Evolutionary conservation across 169 alveolate genomes (phyloP).

Genomic region (Neospora caninum): DNA sequence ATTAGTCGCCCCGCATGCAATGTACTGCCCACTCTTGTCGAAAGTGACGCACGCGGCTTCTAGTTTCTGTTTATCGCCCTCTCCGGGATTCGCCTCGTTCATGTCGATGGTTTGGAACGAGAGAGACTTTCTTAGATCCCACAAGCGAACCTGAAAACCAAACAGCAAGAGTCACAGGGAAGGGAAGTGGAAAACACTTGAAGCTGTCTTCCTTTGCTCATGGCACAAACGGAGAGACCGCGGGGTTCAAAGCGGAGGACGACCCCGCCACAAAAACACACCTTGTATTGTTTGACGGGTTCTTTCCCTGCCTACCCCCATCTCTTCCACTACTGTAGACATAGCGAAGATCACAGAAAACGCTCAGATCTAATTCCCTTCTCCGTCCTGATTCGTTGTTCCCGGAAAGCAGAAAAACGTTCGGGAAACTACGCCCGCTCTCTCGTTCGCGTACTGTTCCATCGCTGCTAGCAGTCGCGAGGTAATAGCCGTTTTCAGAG

Average conservation of each 20-base stretch:
- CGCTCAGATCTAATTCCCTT: neutral
- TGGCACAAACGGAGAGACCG: neutral
- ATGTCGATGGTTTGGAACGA: slow-evolving; percentile 71
- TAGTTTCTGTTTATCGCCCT: slow-evolving; percentile 37
- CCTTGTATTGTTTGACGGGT: neutral
- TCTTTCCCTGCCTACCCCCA: too few species aligned
- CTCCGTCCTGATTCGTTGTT: neutral
- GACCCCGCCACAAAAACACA: neutral
- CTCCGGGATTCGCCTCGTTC: neutral
- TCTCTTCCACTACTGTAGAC: neutral
- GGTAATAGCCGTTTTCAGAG: slow-evolving; percentile 87
- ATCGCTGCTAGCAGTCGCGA: slow-evolving; percentile 81
- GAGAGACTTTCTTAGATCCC: slow-evolving; percentile 83
- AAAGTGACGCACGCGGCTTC: slow-evolving; percentile 74
- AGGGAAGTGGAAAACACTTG: neutral
- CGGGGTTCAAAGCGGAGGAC: neutral
- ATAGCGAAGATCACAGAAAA: neutral
- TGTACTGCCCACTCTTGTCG: slow-evolving; percentile 78
- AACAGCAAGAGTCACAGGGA: neutral
- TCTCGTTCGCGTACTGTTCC: slow-evolving; percentile 65
- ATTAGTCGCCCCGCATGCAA: slow-evolving; percentile 60
- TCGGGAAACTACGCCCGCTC: neutral
- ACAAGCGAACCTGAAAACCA: slow-evolving; percentile 56
- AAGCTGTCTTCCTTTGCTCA: neutral
- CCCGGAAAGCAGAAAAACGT: neutral